These are phyloP conservation scores for Zychaea mexicana DNA, from an alignment of 371 early-diverging fungal species.

Conservation along the genomic window DNA sequence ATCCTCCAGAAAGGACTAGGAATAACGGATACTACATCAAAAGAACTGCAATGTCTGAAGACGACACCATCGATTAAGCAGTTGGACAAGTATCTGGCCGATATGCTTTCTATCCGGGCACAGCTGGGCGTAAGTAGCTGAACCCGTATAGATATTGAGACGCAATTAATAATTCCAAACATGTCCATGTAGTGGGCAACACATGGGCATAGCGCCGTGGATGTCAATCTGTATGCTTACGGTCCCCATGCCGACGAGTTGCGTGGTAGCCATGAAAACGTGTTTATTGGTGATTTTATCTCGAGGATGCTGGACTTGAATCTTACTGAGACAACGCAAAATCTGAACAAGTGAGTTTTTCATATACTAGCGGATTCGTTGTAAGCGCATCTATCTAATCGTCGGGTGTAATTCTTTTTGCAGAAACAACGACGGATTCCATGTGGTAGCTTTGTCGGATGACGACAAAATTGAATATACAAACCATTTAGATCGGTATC, in stretches of 20 bases:
- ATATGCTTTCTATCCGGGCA: conserved; percentile 74
- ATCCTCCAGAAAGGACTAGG: conserved; percentile 67
- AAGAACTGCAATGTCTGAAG: conserved; percentile 60
- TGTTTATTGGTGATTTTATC: conserved; percentile 83
- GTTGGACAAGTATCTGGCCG: conserved; percentile 61
- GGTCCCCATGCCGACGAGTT: conserved; percentile 54
- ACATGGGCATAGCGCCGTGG: conserved; percentile 92
- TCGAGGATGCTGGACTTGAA: conserved; percentile 63
- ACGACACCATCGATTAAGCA: conserved; percentile 18
- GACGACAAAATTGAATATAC: conserved; percentile 35
- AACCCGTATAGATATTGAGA: too few species aligned
- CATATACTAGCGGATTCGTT: too few species aligned
- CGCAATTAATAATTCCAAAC: too few species aligned
- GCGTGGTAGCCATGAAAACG: conserved; percentile 82
- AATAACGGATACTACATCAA: conserved; percentile 65
- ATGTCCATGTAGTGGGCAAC: conserved; percentile 93
- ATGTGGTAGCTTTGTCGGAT: conserved; percentile 23
- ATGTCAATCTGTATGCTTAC: conserved; percentile 91
- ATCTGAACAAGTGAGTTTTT: conserved; percentile 47
- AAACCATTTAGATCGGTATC: conserved; percentile 37
- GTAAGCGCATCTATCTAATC: not conserved
- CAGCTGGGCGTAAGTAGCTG: conserved; percentile 71
- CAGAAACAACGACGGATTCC: conserved; percentile 17
- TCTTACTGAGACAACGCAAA: conserved; percentile 60
- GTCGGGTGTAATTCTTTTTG: conserved; percentile 21